Evolutionary conservation across 2,329 filamentous ascomycete genomes (phyloP), one percentile per base, ranked within the genome.

Genomic region (Colletotrichum sidae): DNA sequence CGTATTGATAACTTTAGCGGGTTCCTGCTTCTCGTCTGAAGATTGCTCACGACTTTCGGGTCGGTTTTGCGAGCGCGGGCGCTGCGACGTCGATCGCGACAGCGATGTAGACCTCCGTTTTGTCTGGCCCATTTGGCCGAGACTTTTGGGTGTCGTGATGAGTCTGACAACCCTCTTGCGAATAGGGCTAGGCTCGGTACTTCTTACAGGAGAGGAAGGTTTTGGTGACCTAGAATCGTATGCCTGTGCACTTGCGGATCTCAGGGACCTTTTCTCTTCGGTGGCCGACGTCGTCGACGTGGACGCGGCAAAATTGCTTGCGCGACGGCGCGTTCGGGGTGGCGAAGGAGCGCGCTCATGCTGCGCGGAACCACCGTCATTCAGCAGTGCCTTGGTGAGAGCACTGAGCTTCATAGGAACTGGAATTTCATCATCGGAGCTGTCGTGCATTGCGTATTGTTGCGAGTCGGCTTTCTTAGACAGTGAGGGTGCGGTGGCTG

Each of bases 371-470:
- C 83, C 81, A 47, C 86, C 86, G 65, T 90, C 88, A 62, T 88
- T 87, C 33, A 97, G 84, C 13, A 97, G 83, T 17, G 93, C 94
- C 75, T 96, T 95, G 53, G 95, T 97, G 70, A 96, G 87, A 72
- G 94, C 94, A 76, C 94, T 97, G 75, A 97, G 91, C 80, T 96
- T 96, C 88, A 96, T 93, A 72, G 94, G 94, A 70, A 93, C 91
- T 13, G 92, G 92, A 35, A 96, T 92, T 78, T 97, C 95, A 73
- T 97, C 95, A 78, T 97, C 95, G 33, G 94, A 97, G 82, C 93
- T 97, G 75, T 97, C 94, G 71, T 92, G 90, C 70, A 90, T 73
- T n/a, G 76, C 79, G 69, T 80, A 84, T 52, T 82, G 81, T 64
- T 82, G 82, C 59, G 82, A 77, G 44, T 80, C 79, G 47, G 78